These are phyloP conservation scores for Cyathus striatus DNA, from an alignment of 768 basidiomycete species.

Conservation along the genomic window DNA sequence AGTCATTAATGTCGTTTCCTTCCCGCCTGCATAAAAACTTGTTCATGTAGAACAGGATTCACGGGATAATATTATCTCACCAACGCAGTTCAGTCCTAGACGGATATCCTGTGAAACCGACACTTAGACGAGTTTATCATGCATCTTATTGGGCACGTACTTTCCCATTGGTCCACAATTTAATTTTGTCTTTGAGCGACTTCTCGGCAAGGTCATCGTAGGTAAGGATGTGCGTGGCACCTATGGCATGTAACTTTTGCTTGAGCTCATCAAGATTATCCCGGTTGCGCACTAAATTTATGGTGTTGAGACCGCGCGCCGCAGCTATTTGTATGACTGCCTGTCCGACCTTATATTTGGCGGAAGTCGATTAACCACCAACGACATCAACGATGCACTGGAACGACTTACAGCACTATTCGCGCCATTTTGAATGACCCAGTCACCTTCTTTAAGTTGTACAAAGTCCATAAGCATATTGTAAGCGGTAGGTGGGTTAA, in stretches of 20 bases:
- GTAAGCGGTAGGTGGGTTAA: slow-evolving; percentile 82
- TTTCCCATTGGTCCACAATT: slow-evolving; percentile 60
- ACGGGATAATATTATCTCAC: slow-evolving; percentile 16
- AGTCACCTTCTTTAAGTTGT: slow-evolving; percentile 60
- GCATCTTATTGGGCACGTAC: slow-evolving; percentile 23
- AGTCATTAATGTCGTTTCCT: slow-evolving; percentile 64
- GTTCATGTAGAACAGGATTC: background rate
- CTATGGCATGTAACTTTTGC: slow-evolving; percentile 47
- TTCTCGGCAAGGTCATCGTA: slow-evolving; percentile 70
- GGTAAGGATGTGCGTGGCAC: slow-evolving; percentile 73
- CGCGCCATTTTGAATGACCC: slow-evolving; percentile 82
- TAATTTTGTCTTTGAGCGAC: slow-evolving; percentile 44
- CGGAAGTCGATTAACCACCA: background rate
- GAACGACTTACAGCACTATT: slow-evolving; percentile 65
- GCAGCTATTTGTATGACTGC: slow-evolving; percentile 85
- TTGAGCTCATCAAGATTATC: slow-evolving; percentile 49
- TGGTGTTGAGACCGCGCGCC: slow-evolving; percentile 61
- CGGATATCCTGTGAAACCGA: slow-evolving; percentile 27
- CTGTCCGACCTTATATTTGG: slow-evolving; percentile 60
- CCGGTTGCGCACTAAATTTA: slow-evolving; percentile 76
- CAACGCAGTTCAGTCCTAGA: slow-evolving; percentile 48
- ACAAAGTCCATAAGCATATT: slow-evolving; percentile 77
- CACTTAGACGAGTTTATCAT: background rate
- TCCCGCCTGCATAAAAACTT: slow-evolving; percentile 49
- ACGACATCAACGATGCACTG: background rate